Evolutionary conservation across 164 flowering plant species (phyloP).

Genomic region (Vitis vinifera): ASM3070453v1 NC_081812.1:11166001-11166500

Average conservation of each 20-base stretch:
- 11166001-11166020: too few species aligned
- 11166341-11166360: too few species aligned
- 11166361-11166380: constrained; percentile 37
- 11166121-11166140: background rate
- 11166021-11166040: too few species aligned
- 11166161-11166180: background rate
- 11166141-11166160: background rate
- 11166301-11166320: background rate
- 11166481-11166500: constrained; percentile 1
- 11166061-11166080: background rate
- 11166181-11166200: background rate
- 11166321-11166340: background rate
- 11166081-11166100: background rate
- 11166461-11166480: constrained; percentile 14
- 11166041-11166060: too few species aligned
- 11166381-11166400: constrained; percentile 81
- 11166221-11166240: background rate
- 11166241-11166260: background rate
- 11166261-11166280: background rate
- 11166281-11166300: background rate
- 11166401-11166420: constrained; percentile 49
- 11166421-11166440: constrained; percentile 60
- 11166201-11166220: background rate
- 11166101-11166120: background rate
- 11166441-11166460: constrained; percentile 74